phyloP scores from a whole-genome alignment of 768 basidiomycete genomes.

The Amylocystis lapponica region DNA sequence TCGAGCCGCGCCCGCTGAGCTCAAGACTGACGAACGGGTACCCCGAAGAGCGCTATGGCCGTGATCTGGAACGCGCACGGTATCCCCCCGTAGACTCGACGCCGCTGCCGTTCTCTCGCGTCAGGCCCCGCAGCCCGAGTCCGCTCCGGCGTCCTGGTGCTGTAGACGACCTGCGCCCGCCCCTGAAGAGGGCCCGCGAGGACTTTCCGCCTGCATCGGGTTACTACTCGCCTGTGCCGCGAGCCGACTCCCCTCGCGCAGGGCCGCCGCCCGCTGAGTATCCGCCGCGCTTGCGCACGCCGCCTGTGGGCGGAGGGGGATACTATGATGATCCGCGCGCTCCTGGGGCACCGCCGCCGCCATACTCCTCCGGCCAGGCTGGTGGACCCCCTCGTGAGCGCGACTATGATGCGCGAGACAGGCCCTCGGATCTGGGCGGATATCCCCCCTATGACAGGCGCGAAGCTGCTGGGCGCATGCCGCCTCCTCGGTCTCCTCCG shows the following conservation, averaged over 20 bases:
- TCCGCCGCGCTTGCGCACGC: conserved; percentile 14
- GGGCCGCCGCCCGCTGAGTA: conserved; percentile 6
- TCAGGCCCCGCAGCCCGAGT: conserved; percentile 23
- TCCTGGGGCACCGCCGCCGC: conserved; percentile 2
- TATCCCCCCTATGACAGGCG: conserved; percentile 15
- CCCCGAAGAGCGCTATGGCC: conserved; percentile 11
- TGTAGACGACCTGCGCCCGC: conserved; percentile 21
- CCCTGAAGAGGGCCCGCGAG: conserved; percentile 22
- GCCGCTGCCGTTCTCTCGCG: conserved; percentile 14
- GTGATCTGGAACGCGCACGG: conserved; percentile 13
- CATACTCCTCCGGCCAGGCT: conserved; percentile 10
- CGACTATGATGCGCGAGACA: conserved; percentile 13
- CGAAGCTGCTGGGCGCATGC: conserved; percentile 10
- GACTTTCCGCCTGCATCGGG: conserved; percentile 10
- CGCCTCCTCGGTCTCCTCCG: conserved; percentile 16
- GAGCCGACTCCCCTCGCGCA: conserved; percentile 1
- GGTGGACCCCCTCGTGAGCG: conserved; percentile 8
- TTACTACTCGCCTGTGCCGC: conserved; percentile 10
- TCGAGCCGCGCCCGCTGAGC: conserved; percentile 20
- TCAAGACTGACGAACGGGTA: conserved; percentile 19
- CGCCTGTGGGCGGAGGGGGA: conserved; percentile 5
- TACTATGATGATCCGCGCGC: conserved; percentile 17
- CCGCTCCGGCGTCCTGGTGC: conserved; percentile 11
- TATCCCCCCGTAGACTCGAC: conserved; percentile 14
- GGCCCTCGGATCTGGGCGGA: conserved; percentile 4